Base-by-base conservation (phyloP, 768 basidiomycete species). In the Podaxis sp. region DNA sequence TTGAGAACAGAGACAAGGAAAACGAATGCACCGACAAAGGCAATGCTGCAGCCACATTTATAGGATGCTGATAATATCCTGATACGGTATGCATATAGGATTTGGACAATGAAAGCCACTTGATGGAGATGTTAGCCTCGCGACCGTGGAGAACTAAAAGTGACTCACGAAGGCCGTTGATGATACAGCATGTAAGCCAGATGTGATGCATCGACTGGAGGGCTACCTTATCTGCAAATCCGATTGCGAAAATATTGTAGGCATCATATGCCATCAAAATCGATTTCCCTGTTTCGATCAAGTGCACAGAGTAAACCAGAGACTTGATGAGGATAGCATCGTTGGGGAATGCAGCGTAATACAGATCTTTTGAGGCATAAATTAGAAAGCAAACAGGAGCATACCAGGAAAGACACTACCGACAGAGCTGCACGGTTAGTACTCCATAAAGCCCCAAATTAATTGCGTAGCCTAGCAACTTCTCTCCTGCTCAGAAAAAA, bases 41-140 rank as follows among this genome's bases (percentile, higher is more conserved):
- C 47, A 11, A 48, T 48, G 10, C 47, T 21, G 4, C 27, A 25
- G 23, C 47, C 47, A 21, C 21, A 48, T 7, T 4, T 16, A 7
- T 50, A 50, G 2, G 62, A 67, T 64, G 57, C 56, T 3, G 69
- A 69, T 18, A 71, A 62, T 13, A 73, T 59, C 27, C 62, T 62
- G 21, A 72, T 67, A 11, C 71, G 65, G 47, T 72, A 70, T 28
- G 70, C 70, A 65, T 69, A 72, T 32, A 65, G 68, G 44, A 68
- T 61, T 57, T 71, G 70, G 10, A 70, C 69, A 13, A 67, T 66
- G 53, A 68, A 70, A 11, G 64, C 64, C 11, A 69, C 71, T 72
- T 42, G n/a, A 21, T 5, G 35, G 16, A 9, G 14, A 3, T 28
- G 27, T 27, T 21, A 48, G 21, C n/a, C 11, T n/a, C 13, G 11